Percentiles rank a stretch among this genome's conserved stretches.
These are phyloP conservation scores for Pholiota microspora DNA, from an alignment of 768 basidiomycete genomes.

Conservation along the genomic window DNA sequence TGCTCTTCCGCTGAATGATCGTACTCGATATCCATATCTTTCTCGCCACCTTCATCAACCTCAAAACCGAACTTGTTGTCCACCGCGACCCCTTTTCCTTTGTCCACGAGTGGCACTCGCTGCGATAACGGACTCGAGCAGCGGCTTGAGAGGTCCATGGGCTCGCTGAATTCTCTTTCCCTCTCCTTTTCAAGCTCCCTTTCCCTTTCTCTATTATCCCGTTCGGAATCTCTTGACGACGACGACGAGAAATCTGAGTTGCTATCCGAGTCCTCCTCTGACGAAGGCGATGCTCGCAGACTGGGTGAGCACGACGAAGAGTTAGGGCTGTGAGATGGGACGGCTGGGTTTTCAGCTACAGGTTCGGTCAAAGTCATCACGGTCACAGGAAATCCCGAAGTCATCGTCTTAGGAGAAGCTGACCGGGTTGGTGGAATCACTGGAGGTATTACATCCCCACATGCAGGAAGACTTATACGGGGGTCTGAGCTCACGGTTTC, in stretches of 20 bases:
- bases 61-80: neutral
- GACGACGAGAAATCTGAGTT: constrained; percentile 1
- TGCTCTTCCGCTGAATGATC: neutral
- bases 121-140: neutral
- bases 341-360: no score
- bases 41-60: neutral
- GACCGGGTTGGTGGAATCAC: no score
- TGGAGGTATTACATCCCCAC: no score
- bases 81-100: neutral
- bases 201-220: neutral
- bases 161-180: neutral
- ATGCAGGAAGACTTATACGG: no score
- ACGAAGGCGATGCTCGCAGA: neutral
- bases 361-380: no score
- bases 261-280: neutral
- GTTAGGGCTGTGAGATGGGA: no score
- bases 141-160: constrained; percentile 3
- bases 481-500: no score
- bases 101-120: neutral
- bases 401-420: no score
- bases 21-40: constrained; percentile 1
- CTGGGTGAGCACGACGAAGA: no score
- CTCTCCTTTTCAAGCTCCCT: neutral
- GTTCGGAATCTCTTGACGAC: neutral
- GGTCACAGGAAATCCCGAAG: no score